Evolutionary conservation across 164 flowering plant species (phyloP), one percentile per base, ranked within the genome.

Genomic region (Euptelea pleiosperma): DNA sequence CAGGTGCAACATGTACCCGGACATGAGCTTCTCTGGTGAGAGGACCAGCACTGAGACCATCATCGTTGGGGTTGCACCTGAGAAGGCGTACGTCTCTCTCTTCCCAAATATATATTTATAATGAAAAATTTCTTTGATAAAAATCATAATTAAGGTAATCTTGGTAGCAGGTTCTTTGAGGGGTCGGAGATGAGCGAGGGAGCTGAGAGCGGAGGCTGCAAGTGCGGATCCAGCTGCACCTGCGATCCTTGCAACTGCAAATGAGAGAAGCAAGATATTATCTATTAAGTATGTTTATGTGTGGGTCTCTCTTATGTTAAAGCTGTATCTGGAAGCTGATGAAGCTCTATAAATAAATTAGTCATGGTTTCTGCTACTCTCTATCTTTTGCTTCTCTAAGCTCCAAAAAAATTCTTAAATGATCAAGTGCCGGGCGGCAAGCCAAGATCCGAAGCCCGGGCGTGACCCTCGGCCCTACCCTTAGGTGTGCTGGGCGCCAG

Each of bases 1-100:
- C 70, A 77, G 81, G 40, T 77, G 81, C 71, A 67, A 62, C 55
- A 77, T 74, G 79, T 66, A 64, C 61, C 70, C 79, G 3, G 79
- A 75, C 40, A 10, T 77, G 36, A 16, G 39, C 15, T 52, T 30
- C 50, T 55, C 51, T 8, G 68, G 55, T 21, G 71, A 61, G 51
- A 69, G 48, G 51, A 46, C 61, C 55, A 63, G 55, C 43, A 26
- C 63, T n/a, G 67, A 64, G 60, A 15, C 62, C 26, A 41, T 73
- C 36, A 39, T 65, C 8, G 80, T 21, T 2, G 50, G 77, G 16
- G 70, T 68, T 48, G 73, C 80, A 1, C 67, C 80, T 33, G 30
- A 41, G 37, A 50, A 28, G 34, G 41, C 34, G 68, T 71, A 62
- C 19, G 58, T 42, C 8, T 42, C 19, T 54, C n/a, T n/a, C n/a